Evolutionary conservation across 306 rosid species (phyloP).

Genomic region (Cucumis hystrix): DNA sequence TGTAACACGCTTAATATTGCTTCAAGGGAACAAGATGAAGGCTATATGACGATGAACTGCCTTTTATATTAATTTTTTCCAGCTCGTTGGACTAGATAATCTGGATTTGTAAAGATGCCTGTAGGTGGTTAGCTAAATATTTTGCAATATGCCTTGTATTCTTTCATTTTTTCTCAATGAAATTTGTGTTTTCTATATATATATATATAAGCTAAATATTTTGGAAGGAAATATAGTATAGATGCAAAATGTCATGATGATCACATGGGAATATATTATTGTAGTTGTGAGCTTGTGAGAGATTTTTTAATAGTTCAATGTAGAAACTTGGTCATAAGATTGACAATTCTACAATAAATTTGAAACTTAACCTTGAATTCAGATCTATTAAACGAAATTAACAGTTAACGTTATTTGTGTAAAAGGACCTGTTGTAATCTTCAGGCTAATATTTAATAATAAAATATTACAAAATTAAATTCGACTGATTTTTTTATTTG

Average conservation of each 20-base stretch:
- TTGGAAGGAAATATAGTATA: not conserved
- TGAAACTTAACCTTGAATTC: not conserved
- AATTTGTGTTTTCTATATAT: no score
- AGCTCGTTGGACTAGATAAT: not conserved
- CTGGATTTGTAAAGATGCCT: not conserved
- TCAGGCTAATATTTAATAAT: not conserved
- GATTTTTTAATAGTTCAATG: not conserved
- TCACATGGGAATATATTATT: not conserved
- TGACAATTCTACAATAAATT: not conserved
- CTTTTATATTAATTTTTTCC: not conserved
- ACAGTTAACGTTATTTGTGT: not conserved
- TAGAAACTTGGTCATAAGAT: not conserved
- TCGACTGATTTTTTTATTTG: not conserved
- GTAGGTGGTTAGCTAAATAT: not conserved
- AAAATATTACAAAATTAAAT: not conserved
- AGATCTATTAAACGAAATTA: not conserved
- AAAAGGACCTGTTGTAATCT: not conserved
- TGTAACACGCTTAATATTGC: constrained; percentile 53
- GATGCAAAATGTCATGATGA: not conserved
- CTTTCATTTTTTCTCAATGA: no score
- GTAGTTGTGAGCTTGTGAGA: not conserved
- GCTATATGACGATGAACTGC: not conserved
- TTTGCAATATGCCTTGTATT: no score
- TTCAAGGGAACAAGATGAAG: constrained; percentile 88
- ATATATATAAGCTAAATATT: not conserved